Evolutionary conservation across 1,139 yeast species (phyloP).

Genomic region (Suhomyces choctaworum): DNA sequence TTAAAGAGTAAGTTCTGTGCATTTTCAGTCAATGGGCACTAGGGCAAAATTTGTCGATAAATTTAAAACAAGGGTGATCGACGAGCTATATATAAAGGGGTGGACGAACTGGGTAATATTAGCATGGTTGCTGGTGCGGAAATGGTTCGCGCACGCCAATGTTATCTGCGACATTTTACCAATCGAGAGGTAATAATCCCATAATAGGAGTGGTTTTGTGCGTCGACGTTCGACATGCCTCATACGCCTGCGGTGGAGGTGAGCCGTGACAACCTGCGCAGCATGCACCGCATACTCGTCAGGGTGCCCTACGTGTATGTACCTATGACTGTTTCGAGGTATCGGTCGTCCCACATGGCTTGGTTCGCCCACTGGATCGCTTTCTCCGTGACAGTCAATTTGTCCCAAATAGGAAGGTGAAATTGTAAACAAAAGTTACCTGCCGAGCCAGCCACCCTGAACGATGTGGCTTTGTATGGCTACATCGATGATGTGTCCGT

Average conservation of each 20-base stretch:
- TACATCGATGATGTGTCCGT: too few relatives aligned
- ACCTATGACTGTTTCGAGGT: too few relatives aligned
- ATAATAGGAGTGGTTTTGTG: slow-evolving; percentile 3
- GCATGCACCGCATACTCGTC: too few relatives aligned
- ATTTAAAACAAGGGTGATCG: not conserved
- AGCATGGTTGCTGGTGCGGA: slow-evolving; percentile 12
- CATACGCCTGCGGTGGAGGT: too few relatives aligned
- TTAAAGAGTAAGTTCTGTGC: slow-evolving; percentile 84
- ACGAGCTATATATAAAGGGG: slow-evolving; percentile 13
- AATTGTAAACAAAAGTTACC: slow-evolving; percentile 12
- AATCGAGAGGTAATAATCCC: slow-evolving; percentile 6
- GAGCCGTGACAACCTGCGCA: too few relatives aligned
- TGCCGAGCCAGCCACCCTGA: slow-evolving; percentile 14
- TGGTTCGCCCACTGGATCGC: too few relatives aligned
- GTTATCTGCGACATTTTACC: slow-evolving; percentile 9
- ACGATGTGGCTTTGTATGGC: slow-evolving; percentile 10
- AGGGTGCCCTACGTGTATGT: too few relatives aligned
- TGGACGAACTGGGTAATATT: slow-evolving; percentile 10
- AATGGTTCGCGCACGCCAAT: slow-evolving; percentile 8
- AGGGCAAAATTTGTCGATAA: not conserved
- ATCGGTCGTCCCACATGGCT: too few relatives aligned
- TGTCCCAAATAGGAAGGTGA: slow-evolving; percentile 14
- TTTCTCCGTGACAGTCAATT: slow-evolving; percentile 2
- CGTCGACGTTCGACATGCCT: too few relatives aligned
- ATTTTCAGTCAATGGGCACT: slow-evolving; percentile 26